Base-by-base conservation (phyloP, 2,329 filamentous ascomycete genomes). In the Chalaropsis ovoidea region DNA sequence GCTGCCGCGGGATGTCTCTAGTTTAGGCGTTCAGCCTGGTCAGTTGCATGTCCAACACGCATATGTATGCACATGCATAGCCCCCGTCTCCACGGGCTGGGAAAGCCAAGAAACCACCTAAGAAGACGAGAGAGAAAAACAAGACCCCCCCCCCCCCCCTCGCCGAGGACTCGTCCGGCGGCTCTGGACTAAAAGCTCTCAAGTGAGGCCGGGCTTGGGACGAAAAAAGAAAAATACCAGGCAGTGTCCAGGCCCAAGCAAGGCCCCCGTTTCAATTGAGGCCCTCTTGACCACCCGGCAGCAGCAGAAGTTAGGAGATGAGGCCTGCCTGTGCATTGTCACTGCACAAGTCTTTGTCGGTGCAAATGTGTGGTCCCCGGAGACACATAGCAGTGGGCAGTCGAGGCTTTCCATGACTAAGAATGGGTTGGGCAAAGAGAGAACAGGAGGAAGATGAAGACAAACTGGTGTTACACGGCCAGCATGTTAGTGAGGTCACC, bases 251-350 rank as follows among this genome's bases (percentile, higher is more conserved):
- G 2, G 17, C 17, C 22, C 13, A 56, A 56, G 22, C 52, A 56
- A 31, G 22, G 22, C 31, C 27, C 52, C 17, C 22, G 13, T 56
- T 8, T 31, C 17, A n/a, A 56, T 56, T 56, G 52, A 56, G 52
- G 52, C 52, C 52, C 52, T 35, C 52, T 56, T 56, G 4, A 8
- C 11, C 17, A 15, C 11, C 24, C 22, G 52, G 2, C 22, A 8
- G 27, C 15, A 31, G 27, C 13, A 19, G 22, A 27, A 27, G 52
- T n/a, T 56, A 22, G 52, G 22, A n/a, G 15, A 17, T 56, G 52
- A 56, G 52, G 52, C 52, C 52, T 56, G 52, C 52, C 13, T 17
- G 52, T 35, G 52, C 52, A 31, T 31, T 56, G 24, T 27, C 52
- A 31, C 27, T 17, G 22, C 15, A 56, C 13, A 10, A 43, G 13